Conservation (phyloP, 2,329 filamentous ascomycete genomes). For the Tolypocladium capitatum region DNA sequence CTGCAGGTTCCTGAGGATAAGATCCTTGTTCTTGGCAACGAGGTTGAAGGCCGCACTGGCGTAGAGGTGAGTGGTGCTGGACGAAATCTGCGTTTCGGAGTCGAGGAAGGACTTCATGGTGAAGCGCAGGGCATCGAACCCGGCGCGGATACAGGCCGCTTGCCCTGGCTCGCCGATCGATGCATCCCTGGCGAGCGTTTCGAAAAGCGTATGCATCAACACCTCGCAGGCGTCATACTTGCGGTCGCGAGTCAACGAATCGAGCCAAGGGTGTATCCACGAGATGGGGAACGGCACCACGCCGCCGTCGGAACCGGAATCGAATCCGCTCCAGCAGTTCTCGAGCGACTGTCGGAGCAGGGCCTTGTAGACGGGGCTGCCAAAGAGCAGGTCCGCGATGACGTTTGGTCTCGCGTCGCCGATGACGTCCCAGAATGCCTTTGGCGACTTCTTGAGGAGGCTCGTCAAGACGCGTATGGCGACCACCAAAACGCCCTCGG, state of each 20-base stretch:
- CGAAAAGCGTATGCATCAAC: constrained; percentile 63
- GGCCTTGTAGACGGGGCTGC: constrained; percentile 51
- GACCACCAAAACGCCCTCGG: constrained; percentile 48
- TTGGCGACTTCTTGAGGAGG: constrained; percentile 62
- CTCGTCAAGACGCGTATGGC: constrained; percentile 57
- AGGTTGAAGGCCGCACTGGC: constrained; percentile 54
- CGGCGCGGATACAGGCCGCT: constrained; percentile 49
- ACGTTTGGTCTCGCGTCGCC: constrained; percentile 66
- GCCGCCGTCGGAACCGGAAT: constrained; percentile 24
- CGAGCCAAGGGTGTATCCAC: constrained; percentile 69
- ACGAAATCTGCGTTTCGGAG: constrained; percentile 27
- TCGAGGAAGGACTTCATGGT: constrained; percentile 44
- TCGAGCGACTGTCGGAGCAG: constrained; percentile 49
- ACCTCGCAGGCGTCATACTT: constrained; percentile 69
- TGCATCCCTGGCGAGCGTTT: constrained; percentile 42
- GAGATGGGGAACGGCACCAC: constrained; percentile 52
- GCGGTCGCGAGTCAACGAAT: constrained; percentile 62
- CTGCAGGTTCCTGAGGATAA: constrained; percentile 34
- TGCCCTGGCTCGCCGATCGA: constrained; percentile 43
- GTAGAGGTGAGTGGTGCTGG: constrained; percentile 44
- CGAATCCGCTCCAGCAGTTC: constrained; percentile 23
- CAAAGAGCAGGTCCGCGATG: constrained; percentile 74
- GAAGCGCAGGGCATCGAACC: constrained; percentile 44
- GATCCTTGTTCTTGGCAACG: constrained; percentile 46
- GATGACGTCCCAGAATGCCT: constrained; percentile 80